phyloP scores from a whole-genome alignment of 768 basidiomycete species.

The Auricularia sp. region DNA sequence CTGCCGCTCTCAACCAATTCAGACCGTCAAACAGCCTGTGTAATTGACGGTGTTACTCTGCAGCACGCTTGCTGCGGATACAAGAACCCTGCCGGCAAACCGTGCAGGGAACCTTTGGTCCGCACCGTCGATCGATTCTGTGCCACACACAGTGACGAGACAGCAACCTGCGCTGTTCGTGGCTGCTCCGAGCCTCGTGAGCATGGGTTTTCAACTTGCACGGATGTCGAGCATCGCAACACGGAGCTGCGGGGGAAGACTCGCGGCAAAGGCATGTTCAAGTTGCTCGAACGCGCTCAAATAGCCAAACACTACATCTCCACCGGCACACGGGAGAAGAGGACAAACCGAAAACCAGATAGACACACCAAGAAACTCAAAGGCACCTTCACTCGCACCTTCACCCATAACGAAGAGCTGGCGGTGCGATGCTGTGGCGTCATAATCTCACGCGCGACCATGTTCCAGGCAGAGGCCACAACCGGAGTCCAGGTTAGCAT shows the following conservation, averaged over 20 bases:
- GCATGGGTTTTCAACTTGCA: not conserved
- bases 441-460: conserved; percentile 15
- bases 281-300: not conserved
- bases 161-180: not conserved
- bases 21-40: not conserved
- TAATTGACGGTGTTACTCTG: conserved; percentile 20
- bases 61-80: conserved; percentile 18
- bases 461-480: conserved; percentile 17
- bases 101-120: conserved; percentile 9
- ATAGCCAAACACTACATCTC: not conserved
- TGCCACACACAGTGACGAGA: conserved; percentile 1
- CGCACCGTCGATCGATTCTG: conserved; percentile 12
- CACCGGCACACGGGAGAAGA: not conserved
- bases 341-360: not conserved
- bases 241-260: conserved; percentile 2
- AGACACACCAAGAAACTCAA: not conserved
- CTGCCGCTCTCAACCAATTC: not conserved
- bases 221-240: not conserved
- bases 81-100: not conserved
- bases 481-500: conserved; percentile 4
- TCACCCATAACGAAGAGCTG: conserved; percentile 20
- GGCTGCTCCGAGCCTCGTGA: not conserved
- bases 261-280: conserved; percentile 5
- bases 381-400: not conserved
- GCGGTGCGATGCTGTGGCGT: conserved; percentile 18